A percentile compares a stretch with the other conserved stretches of the same genome.
Evolutionary conservation across 2,329 filamentous ascomycete genomes (phyloP).

Genomic region (Nothophoma quercina): DNA sequence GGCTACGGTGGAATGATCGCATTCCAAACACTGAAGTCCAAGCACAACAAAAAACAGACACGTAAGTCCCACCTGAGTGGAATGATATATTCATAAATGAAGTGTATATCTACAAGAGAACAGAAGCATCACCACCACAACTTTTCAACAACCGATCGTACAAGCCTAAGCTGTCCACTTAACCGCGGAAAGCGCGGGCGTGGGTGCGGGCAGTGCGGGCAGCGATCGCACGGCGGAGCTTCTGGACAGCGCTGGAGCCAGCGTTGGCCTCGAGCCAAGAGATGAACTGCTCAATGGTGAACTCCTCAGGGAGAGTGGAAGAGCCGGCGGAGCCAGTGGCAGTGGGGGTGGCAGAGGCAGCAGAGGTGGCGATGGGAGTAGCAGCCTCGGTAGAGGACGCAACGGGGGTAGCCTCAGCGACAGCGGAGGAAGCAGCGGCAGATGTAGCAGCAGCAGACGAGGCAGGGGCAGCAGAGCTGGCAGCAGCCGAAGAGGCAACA

Average conservation of each 20-base stretch:
- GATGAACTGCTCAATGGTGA: constrained; percentile 46
- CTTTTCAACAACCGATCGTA: constrained; percentile 1
- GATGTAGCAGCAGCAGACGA: constrained; percentile 15
- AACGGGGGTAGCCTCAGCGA: constrained; percentile 10
- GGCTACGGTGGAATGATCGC: no score
- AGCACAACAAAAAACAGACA: background rate
- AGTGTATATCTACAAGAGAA: constrained; percentile 44
- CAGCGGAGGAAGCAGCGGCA: constrained; percentile 9
- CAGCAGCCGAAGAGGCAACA: constrained; percentile 14
- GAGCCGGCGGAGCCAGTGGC: constrained; percentile 17
- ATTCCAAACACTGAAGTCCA: no score
- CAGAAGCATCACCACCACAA: constrained; percentile 23
- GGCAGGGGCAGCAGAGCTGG: constrained; percentile 16
- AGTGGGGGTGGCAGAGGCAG: constrained; percentile 13
- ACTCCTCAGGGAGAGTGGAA: constrained; percentile 36
- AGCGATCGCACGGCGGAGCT: constrained; percentile 34
- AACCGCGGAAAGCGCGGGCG: constrained; percentile 39
- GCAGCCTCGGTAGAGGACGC: constrained; percentile 16
- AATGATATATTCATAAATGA: constrained; percentile 30
- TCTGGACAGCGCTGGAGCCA: constrained; percentile 29
- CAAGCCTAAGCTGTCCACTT: background rate
- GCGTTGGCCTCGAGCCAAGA: constrained; percentile 41
- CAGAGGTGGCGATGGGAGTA: constrained; percentile 6
- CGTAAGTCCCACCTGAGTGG: constrained; percentile 8
- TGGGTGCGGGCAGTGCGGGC: constrained; percentile 34